Evolutionary conservation across 768 basidiomycete species (phyloP).

Genomic region (Mycena olivaceomarginata): DNA sequence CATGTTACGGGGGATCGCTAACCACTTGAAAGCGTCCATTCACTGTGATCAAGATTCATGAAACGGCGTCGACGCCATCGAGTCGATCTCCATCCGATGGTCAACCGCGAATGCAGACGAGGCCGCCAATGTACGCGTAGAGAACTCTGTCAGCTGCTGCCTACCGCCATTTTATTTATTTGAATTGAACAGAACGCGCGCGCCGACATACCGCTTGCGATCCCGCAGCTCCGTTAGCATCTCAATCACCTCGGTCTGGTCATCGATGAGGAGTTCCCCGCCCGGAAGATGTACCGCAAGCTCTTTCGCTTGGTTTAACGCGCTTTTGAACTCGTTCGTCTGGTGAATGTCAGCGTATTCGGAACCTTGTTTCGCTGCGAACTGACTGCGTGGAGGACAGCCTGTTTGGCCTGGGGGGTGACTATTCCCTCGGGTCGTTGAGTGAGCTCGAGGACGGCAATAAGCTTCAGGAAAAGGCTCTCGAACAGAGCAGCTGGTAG

Average conservation of each 20-base stretch:
- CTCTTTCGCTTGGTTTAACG: slow-evolving; percentile 76
- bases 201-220: slow-evolving; percentile 72
- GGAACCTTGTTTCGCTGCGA: too few species aligned
- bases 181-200: neutral
- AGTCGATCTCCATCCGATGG: slow-evolving; percentile 81
- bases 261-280: slow-evolving; percentile 80
- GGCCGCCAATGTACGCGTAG: slow-evolving; percentile 62
- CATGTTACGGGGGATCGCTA: neutral
- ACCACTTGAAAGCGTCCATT: neutral
- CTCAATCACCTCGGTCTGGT: slow-evolving; percentile 82
- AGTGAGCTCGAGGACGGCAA: slow-evolving; percentile 76
- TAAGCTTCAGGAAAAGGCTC: slow-evolving; percentile 75
- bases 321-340: slow-evolving; percentile 84
- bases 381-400: slow-evolving; percentile 77
- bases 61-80: slow-evolving; percentile 83
- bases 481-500: slow-evolving; percentile 73
- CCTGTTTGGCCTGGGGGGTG: slow-evolving; percentile 78
- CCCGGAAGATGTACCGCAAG: slow-evolving; percentile 77
- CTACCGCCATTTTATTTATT: slow-evolving; percentile 55
- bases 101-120: slow-evolving; percentile 51
- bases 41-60: slow-evolving; percentile 49
- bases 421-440: slow-evolving; percentile 73
- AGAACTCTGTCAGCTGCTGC: slow-evolving; percentile 72
- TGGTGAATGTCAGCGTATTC: slow-evolving; percentile 48
- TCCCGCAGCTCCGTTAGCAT: slow-evolving; percentile 81